Evolutionary conservation across 371 early-diverging fungal genomes (phyloP), one percentile per base, ranked within the genome.

Genomic region (Amoeboaphelidium occidentale): DNA sequence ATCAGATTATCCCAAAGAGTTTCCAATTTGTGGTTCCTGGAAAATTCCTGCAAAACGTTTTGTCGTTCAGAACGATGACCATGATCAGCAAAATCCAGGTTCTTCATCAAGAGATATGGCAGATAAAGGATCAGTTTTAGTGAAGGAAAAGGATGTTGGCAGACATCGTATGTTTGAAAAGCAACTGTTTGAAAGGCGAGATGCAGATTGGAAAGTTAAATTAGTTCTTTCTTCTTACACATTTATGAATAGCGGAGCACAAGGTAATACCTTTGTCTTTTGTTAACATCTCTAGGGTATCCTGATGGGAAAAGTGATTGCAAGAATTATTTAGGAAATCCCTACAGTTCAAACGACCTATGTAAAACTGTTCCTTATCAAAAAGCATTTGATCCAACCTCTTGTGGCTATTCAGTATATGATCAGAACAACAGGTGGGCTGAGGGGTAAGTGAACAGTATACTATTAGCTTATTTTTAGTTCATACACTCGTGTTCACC

Each of bases 41-140:
- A 51, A 43, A 23, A 20, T 58, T 21, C 57, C 57, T n/a, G 41
- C 58, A 23, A 17, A 17, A 14, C 21, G 57, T 20, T 56, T 56
- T 53, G 57, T 56, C 23, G 51, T 56, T 27, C 58, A 56, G 44
- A 55, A 53, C 28, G 55, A 56, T 25, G 58, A 57, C 39, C 57
- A 56, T 28, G 58, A 57, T 44, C 57, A 56, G 58, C 50, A 56
- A 23, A 56, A 56, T 44, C 1, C 22, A 20, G 57, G 57, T 22
- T 32, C 39, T 10, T 45, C 57, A n/a, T 53, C 58, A 21, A 25
- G 57, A 25, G 58, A 56, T 27, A 56, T 56, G 57, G 51, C 50
- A 25, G 51, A 25, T 17, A 42, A 26, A 27, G 57, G 57, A 3
- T 56, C 57, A 27, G 57, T 56, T 10, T 39, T 56, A 28, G 52